Percentiles rank a stretch among this genome's conserved stretches.
Evolutionary conservation across 495 filamentous ascomycete species (phyloP).

Genomic region (Hypoxylon trugodes): DNA sequence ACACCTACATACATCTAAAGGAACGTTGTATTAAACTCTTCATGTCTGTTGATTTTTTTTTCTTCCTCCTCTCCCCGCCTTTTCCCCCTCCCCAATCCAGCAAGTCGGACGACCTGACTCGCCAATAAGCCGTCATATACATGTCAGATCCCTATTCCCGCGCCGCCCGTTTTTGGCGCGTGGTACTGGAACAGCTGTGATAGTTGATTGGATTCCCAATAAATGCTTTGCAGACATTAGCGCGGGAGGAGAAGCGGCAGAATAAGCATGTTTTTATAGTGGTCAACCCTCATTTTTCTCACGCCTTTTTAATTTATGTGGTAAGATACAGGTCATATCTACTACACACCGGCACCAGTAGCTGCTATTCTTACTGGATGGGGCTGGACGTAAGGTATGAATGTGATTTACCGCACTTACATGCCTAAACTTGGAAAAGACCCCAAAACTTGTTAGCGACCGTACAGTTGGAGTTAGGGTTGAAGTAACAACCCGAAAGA

Average conservation of each 20-base stretch:
- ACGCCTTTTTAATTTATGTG: background rate
- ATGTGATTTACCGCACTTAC: constrained; percentile 17
- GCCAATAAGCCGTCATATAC: constrained; percentile 34
- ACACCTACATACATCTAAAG: constrained; percentile 10
- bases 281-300: background rate
- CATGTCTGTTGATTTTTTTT: background rate
- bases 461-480: constrained; percentile 18
- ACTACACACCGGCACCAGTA: no score
- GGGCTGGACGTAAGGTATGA: constrained; percentile 7
- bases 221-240: constrained; percentile 35
- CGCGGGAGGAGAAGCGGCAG: constrained; percentile 23
- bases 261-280: constrained; percentile 32
- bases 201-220: constrained; percentile 38
- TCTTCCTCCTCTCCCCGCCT: background rate
- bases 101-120: constrained; percentile 20
- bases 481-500: constrained; percentile 23
- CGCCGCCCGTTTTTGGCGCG: constrained; percentile 34
- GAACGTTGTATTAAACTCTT: constrained; percentile 35
- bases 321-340: no score
- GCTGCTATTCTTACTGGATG: no score
- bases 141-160: constrained; percentile 39
- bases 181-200: constrained; percentile 28
- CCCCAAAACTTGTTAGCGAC: constrained; percentile 23
- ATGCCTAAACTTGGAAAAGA: constrained; percentile 29
- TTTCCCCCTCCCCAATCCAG: constrained; percentile 3